A percentile compares a stretch with the other conserved stretches of the same genome.
Evolutionary conservation across 148 eudicot genomes (phyloP).

Genomic region (Rhododendron ovatum): DNA sequence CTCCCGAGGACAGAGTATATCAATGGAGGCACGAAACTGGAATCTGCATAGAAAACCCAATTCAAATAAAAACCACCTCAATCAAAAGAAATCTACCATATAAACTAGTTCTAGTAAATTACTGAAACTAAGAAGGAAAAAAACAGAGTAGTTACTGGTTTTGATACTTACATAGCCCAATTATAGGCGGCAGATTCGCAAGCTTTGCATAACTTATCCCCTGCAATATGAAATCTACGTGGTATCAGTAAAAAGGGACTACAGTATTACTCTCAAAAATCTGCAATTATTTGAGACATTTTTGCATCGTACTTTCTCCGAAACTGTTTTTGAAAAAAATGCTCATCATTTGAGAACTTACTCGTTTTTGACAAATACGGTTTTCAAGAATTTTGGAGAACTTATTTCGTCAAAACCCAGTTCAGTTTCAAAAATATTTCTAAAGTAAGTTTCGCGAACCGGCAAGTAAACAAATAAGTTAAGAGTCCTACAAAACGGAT

Average conservation of each 20-base stretch:
- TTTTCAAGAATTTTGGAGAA: background rate
- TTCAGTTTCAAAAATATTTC: background rate
- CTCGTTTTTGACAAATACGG: too few relatives aligned
- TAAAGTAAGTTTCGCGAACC: background rate
- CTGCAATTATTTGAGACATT: background rate
- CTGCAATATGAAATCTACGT: constrained; percentile 33
- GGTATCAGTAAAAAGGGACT: background rate
- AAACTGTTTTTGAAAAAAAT: background rate
- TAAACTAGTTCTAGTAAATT: too few relatives aligned
- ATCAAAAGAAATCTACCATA: background rate
- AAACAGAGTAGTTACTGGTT: background rate
- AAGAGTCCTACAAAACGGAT: background rate
- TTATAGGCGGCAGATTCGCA: constrained; percentile 91
- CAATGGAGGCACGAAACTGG: constrained; percentile 74
- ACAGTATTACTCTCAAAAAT: background rate
- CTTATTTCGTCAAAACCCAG: background rate
- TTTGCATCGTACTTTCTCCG: background rate
- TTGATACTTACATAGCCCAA: constrained; percentile 74
- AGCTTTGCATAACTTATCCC: constrained; percentile 98
- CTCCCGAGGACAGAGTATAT: constrained; percentile 63
- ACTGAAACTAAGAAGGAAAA: background rate
- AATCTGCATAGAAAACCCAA: constrained; percentile 31
- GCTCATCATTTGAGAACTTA: background rate
- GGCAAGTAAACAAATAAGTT: background rate
- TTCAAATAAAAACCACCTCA: background rate